Base-by-base conservation (phyloP, 768 basidiomycete genomes). In the Termitomyces sp. region DNA sequence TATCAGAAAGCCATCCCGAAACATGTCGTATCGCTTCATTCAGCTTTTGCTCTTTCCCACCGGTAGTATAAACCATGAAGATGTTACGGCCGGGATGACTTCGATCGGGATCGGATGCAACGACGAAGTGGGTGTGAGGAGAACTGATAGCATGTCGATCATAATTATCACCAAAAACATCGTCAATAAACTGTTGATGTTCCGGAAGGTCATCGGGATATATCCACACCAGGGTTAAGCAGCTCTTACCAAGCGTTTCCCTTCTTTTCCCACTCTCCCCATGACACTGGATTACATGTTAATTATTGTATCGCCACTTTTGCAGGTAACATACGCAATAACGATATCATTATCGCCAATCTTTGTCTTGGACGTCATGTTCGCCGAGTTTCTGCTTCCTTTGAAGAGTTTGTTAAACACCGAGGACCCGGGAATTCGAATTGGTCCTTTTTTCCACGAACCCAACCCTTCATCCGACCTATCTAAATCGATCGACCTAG, bases 1-100 rank as follows among this genome's bases (percentile, higher is more conserved):
- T 56, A n/a, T 65, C 60, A 46, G 57, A 42, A 40, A 65, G 50
- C 64, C 64, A 65, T 6, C 36, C 57, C 1, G 52, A 51, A 42
- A 59, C 51, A 46, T 37, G 29, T 7, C 60, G 54, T 32, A 65
- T 51, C 17, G 47, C 52, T 11, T 65, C 60, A 34, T 53, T 43
- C 12, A 65, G 42, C n/a, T 65, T 65, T 43, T 59, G 60, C 6
- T 59, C 60, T n/a, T 56, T 56, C 4, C 6, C 20, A 9, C 60
- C 60, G 2, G 48, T 58, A 10, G 52, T 58, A 34, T 65, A 65
- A 32, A 61, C 60, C 10, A 65, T 7, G 36, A 56, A 56, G 7
- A 65, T 32, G 20, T 48, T 62, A 17, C 64, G 64, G 40, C n/a
- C 9, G 32, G 58, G 34, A 56, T 55, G 29, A 34, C 6, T 36